Base-by-base conservation (phyloP, 2,329 filamentous ascomycete species). In the Lecanoromycetidae sp. region DNA sequence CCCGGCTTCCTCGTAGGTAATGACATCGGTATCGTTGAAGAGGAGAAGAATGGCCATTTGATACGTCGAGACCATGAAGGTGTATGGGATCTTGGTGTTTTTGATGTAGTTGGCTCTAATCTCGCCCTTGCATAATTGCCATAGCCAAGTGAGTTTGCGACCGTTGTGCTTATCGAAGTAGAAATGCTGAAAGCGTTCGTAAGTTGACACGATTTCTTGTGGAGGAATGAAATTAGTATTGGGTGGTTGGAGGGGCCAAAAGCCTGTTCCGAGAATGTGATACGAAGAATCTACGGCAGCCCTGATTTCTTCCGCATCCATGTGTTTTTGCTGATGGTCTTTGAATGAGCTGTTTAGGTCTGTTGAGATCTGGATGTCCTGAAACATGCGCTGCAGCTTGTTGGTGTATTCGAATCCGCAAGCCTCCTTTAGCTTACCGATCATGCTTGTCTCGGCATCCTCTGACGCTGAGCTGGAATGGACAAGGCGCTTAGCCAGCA, bases 331-430 rank as follows among this genome's bases (percentile, higher is more conserved):
- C 57, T 88, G 80, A 64, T 76, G 84, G 29, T 87, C 85, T 59
- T 85, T 83, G 71, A 93, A 98, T 25, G 82, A 81, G 39, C 77
- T 76, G 65, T 98, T 98, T 38, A 98, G 76, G 66, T 98, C 91
- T 68, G 95, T 95, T 54, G 90, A 96, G 42, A 94, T 94, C 64
- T 98, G 91, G 72, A 98, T 95, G 61, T 98, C 91, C 64, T 96
- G 90, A 76, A 96, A 98, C 91, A 98, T 98, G 61, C 93, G 87
- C 70, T 96, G 90, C 37, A 98, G 76, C 71, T 96, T 96, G 74
- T 96, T 98, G 57, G 91, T 98, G 68, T 98, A 98, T 65, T 98
- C 91, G 57, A 95, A 98, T 58, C 91, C 91, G 61, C 91, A 96
- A 0, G 91, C 90, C 62, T 98, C 91, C 71, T 98, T 98, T 56